phyloP scores from a whole-genome alignment of 2,329 filamentous ascomycete genomes.

The Pseudogymnoascus pannorum region DNA sequence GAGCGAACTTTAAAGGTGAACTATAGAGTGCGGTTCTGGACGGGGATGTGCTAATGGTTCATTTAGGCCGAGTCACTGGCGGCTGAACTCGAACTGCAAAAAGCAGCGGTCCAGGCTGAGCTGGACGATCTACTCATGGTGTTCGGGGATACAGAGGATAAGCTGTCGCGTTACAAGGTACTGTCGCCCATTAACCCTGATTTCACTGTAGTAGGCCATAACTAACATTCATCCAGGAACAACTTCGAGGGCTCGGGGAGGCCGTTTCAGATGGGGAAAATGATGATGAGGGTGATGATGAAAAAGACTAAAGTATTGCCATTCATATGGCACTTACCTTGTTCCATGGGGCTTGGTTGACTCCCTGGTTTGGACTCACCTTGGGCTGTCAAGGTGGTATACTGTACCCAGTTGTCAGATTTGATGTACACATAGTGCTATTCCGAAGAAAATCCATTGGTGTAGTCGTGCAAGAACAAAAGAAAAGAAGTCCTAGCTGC shows the following conservation, averaged over 20 bases:
- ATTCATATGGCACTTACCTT: background rate
- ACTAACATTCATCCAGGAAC: constrained; percentile 15
- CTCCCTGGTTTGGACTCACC: background rate
- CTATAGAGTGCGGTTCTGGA: background rate
- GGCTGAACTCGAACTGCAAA: constrained; percentile 52
- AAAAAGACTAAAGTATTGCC: constrained; percentile 39
- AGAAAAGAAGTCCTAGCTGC: background rate
- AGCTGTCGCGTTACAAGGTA: constrained; percentile 68
- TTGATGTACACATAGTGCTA: background rate
- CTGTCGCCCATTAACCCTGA: constrained; percentile 21
- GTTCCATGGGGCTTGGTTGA: background rate
- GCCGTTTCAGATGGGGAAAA: constrained; percentile 71
- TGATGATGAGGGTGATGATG: constrained; percentile 50
- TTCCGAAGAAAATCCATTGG: background rate
- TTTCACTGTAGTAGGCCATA: background rate
- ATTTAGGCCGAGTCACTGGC: constrained; percentile 16
- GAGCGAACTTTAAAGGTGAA: constrained; percentile 28
- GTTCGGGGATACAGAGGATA: constrained; percentile 73
- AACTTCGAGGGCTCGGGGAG: constrained; percentile 53
- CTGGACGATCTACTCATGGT: constrained; percentile 76
- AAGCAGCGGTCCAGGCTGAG: constrained; percentile 59
- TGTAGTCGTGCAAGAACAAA: background rate
- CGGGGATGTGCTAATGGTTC: constrained; percentile 12
- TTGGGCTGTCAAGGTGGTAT: background rate
- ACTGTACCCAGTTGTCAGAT: background rate